Evolutionary conservation across 768 basidiomycete species (phyloP).

Genomic region (Chlorophyllum brunneum): DNA sequence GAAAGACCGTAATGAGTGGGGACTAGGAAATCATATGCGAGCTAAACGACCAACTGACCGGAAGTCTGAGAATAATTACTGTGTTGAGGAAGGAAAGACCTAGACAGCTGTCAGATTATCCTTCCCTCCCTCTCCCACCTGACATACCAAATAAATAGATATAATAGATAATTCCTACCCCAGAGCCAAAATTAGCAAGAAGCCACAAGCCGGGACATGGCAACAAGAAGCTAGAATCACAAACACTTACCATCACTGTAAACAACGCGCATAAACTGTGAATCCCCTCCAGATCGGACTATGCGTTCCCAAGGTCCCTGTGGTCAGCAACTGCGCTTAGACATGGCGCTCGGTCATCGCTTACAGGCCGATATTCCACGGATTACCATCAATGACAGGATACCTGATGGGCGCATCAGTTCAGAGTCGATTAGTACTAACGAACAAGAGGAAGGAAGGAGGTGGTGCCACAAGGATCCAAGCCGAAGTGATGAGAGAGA

Average conservation of each 20-base stretch:
- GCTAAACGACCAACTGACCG: neutral
- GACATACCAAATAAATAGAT: conserved; percentile 10
- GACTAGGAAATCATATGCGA: neutral
- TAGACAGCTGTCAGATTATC: neutral
- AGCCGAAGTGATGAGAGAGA: neutral
- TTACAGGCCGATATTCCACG: conserved; percentile 11
- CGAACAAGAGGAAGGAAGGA: too few species aligned
- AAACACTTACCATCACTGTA: conserved; percentile 9
- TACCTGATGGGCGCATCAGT: neutral
- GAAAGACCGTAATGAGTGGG: neutral
- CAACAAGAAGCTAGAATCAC: conserved; percentile 1
- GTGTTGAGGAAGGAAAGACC: conserved; percentile 11
- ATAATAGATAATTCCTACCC: conserved; percentile 12
- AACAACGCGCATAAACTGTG: conserved; percentile 10
- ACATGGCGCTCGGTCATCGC: too few species aligned
- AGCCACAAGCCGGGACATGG: neutral
- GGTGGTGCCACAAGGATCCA: neutral
- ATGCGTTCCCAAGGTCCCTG: neutral
- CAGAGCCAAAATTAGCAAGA: neutral
- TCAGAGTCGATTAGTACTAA: too few species aligned
- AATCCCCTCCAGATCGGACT: conserved; percentile 12
- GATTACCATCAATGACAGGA: conserved; percentile 7
- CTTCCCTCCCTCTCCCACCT: neutral
- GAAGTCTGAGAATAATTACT: conserved; percentile 9
- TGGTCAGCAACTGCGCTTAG: too few species aligned